A percentile compares a stretch with the other conserved stretches of the same genome.
Conservation (phyloP, 768 basidiomycete species). For the Infundibulicybe gibba region DNA sequence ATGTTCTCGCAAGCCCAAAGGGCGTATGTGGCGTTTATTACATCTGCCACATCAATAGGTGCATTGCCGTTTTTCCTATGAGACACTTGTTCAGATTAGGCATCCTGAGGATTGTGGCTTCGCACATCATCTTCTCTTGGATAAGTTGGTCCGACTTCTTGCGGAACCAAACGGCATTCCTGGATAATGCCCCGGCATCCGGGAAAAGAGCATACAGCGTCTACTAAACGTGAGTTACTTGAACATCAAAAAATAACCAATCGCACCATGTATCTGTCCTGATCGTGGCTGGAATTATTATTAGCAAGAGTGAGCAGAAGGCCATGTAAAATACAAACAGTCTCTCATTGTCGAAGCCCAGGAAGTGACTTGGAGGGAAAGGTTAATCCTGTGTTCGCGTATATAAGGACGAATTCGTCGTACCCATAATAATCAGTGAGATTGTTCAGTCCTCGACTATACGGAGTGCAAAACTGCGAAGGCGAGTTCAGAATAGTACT, state of each 20-base stretch:
- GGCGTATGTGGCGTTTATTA: slow-evolving; percentile 21
- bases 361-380: slow-evolving; percentile 9
- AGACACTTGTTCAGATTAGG: not conserved
- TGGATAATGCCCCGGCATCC: slow-evolving; percentile 5
- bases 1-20: slow-evolving; percentile 22
- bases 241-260: not conserved
- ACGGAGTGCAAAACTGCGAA: slow-evolving; percentile 8
- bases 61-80: slow-evolving; percentile 5
- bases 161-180: not conserved
- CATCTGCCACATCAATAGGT: slow-evolving; percentile 17
- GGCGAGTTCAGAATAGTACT: slow-evolving; percentile 15
- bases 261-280: slow-evolving; percentile 16
- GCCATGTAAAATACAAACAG: slow-evolving; percentile 6
- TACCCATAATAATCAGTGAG: slow-evolving; percentile 18
- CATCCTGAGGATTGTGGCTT: too few species aligned
- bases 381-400: not conserved
- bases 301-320: not conserved
- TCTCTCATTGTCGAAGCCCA: slow-evolving; percentile 13
- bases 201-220: slow-evolving; percentile 16
- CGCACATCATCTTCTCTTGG: too few species aligned
- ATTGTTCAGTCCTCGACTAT: slow-evolving; percentile 7
- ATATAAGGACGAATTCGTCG: not conserved
- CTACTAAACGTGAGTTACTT: slow-evolving; percentile 2
- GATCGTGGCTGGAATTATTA: slow-evolving; percentile 11
- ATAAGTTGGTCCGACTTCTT: too few species aligned